phyloP scores from a whole-genome alignment of 805 yeast species.

The Ogataea nitratoaversa region DNA sequence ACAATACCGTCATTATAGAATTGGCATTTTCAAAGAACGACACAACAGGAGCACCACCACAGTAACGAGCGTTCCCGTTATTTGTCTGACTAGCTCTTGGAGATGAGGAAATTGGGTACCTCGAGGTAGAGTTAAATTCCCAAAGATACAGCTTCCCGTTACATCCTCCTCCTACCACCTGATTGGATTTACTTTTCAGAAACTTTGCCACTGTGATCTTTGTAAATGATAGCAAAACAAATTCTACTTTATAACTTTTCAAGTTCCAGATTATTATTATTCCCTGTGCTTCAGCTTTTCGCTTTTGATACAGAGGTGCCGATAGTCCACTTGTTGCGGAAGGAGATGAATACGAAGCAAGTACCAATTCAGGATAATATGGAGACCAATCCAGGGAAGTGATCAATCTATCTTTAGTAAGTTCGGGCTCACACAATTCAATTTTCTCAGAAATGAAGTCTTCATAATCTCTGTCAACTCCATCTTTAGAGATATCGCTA shows the following conservation, averaged over 20 bases:
- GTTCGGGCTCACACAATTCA: conserved; percentile 2
- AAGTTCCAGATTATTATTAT: conserved; percentile 29
- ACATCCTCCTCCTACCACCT: conserved; percentile 44
- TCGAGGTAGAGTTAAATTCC: conserved; percentile 36
- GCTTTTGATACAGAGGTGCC: no score
- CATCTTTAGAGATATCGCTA: not conserved
- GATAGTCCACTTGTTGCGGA: not conserved
- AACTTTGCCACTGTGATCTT: conserved; percentile 38
- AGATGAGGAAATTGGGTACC: conserved; percentile 20
- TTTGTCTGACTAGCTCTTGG: conserved; percentile 1
- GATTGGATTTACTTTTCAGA: conserved; percentile 33
- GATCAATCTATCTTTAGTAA: conserved; percentile 14
- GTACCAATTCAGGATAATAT: conserved; percentile 25
- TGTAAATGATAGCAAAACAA: conserved; percentile 38
- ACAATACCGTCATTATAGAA: conserved; percentile 20
- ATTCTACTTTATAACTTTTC: conserved; percentile 27
- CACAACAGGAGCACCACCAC: conserved; percentile 15
- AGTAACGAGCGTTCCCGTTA: not conserved
- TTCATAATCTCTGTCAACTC: not conserved
- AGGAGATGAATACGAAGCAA: conserved; percentile 19
- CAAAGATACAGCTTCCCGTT: conserved; percentile 51
- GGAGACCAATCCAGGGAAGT: conserved; percentile 30
- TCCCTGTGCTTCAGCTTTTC: conserved; percentile 8
- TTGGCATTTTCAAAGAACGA: conserved; percentile 22
- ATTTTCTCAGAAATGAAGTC: conserved; percentile 5